A percentile compares a stretch with the other conserved stretches of the same genome.
phyloP scores from a whole-genome alignment of 1,284 basidiomycete species.

The Ceratobasidium sp. region DNA sequence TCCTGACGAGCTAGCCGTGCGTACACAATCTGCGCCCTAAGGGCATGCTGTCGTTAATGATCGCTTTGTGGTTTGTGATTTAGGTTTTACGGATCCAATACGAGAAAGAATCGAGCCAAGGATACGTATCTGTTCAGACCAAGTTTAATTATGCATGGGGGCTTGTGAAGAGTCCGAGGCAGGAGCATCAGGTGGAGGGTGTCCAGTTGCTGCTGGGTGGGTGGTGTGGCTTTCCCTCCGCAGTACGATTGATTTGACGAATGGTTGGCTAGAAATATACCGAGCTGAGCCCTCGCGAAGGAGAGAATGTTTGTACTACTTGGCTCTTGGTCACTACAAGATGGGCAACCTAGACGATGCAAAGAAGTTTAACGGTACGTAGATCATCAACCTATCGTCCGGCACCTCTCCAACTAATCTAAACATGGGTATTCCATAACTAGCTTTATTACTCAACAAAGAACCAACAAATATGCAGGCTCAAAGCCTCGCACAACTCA shows the following conservation, averaged over 20 bases:
- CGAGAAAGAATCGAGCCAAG: conserved; percentile 85
- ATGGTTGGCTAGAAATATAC: conserved; percentile 81
- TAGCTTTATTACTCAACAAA: conserved; percentile 90
- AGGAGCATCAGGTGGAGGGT: conserved; percentile 89
- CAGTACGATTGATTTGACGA: conserved; percentile 10
- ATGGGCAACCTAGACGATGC: conserved; percentile 96
- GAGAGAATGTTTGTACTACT: conserved; percentile 97
- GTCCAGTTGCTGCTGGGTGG: conserved; percentile 84
- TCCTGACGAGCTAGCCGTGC: conserved; percentile 81
- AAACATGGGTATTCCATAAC: conserved; percentile 2
- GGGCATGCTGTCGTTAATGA: neutral
- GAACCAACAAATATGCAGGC: conserved; percentile 97
- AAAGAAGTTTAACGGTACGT: conserved; percentile 90
- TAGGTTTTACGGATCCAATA: conserved; percentile 90
- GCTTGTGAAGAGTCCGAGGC: conserved; percentile 87
- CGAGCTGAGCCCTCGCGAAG: conserved; percentile 88
- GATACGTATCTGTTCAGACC: conserved; percentile 93
- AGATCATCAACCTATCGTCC: conserved; percentile 12
- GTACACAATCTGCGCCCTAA: conserved; percentile 2
- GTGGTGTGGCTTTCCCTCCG: conserved; percentile 64
- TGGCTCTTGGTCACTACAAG: conserved; percentile 97
- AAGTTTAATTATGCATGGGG: conserved; percentile 99
- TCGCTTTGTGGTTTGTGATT: neutral
- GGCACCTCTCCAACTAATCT: neutral
- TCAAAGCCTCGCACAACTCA: conserved; percentile 84